These are phyloP conservation scores for Penicillium bovifimosum DNA, from an alignment of 495 filamentous ascomycete genomes.

Conservation along the genomic window DNA sequence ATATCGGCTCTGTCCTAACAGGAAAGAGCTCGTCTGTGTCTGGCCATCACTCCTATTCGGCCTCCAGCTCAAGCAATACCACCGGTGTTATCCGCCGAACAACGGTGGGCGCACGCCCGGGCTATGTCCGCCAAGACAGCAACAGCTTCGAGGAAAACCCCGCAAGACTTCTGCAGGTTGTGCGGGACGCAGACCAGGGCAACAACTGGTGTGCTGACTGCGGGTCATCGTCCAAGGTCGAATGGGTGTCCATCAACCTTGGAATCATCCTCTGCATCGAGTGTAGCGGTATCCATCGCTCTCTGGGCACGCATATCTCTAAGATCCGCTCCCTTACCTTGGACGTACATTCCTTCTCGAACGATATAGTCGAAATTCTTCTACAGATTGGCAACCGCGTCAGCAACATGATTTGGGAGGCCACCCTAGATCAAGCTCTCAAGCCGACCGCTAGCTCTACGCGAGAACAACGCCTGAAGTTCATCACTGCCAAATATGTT, in stretches of 20 bases:
- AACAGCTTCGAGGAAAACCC: slow-evolving; percentile 75
- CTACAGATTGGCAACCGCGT: slow-evolving; percentile 88
- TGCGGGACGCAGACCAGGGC: slow-evolving; percentile 86
- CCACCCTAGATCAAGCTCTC: slow-evolving; percentile 61
- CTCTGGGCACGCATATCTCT: slow-evolving; percentile 93
- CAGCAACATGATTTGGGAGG: slow-evolving; percentile 96
- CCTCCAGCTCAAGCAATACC: slow-evolving; percentile 35
- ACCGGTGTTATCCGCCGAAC: slow-evolving; percentile 70
- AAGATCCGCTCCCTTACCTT: slow-evolving; percentile 94
- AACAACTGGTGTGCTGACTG: slow-evolving; percentile 97
- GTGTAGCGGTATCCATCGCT: slow-evolving; percentile 95
- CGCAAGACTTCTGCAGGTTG: slow-evolving; percentile 73
- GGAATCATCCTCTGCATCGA: slow-evolving; percentile 97
- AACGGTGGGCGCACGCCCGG: slow-evolving; percentile 85
- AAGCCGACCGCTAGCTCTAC: slow-evolving; percentile 74
- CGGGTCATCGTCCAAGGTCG: slow-evolving; percentile 81
- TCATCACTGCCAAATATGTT: slow-evolving; percentile 93
- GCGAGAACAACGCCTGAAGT: slow-evolving; percentile 81
- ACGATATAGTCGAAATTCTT: slow-evolving; percentile 92
- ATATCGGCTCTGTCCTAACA: slow-evolving; percentile 86
- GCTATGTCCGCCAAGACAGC: slow-evolving; percentile 58
- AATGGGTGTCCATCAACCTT: slow-evolving; percentile 98
- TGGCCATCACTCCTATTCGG: slow-evolving; percentile 51
- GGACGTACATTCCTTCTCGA: slow-evolving; percentile 91
- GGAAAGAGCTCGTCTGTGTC: slow-evolving; percentile 84